Percentiles rank a stretch among this genome's conserved stretches.
phyloP scores from a whole-genome alignment of 2,329 filamentous ascomycete species.

The Rhytidhysteron rufulum region DNA sequence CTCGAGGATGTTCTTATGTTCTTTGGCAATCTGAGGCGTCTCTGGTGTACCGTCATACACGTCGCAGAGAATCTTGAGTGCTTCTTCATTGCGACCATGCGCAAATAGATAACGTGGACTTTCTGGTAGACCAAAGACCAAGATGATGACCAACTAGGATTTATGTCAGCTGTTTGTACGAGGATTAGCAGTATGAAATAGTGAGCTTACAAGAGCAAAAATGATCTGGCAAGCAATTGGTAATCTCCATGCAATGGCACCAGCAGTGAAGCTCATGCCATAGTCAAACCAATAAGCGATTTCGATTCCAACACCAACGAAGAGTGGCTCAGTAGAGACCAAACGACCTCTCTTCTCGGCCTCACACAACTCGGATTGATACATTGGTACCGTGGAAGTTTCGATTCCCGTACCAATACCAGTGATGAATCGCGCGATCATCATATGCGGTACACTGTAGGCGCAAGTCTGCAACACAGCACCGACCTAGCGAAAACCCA shows the following conservation, averaged over 20 bases:
- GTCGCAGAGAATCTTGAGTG: slow-evolving; percentile 47
- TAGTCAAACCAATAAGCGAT: slow-evolving; percentile 46
- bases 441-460: slow-evolving; percentile 41
- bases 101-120: slow-evolving; percentile 24
- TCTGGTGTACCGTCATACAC: slow-evolving; percentile 47
- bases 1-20: slow-evolving; percentile 43
- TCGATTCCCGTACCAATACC: slow-evolving; percentile 54
- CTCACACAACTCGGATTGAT: slow-evolving; percentile 50
- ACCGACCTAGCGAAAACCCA: slow-evolving; percentile 21
- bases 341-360: slow-evolving; percentile 56
- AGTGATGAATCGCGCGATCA: slow-evolving; percentile 49
- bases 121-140: slow-evolving; percentile 37
- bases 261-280: slow-evolving; percentile 37
- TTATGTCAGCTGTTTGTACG: no score
- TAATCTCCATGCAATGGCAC: slow-evolving; percentile 44
- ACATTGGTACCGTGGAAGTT: slow-evolving; percentile 51
- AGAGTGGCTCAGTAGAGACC: slow-evolving; percentile 54
- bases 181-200: no score
- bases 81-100: slow-evolving; percentile 42
- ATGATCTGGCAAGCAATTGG: slow-evolving; percentile 46
- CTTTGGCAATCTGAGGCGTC: slow-evolving; percentile 50
- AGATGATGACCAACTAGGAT: slow-evolving; percentile 33
- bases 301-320: slow-evolving; percentile 46
- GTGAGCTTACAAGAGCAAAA: slow-evolving; percentile 34
- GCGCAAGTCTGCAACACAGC: slow-evolving; percentile 35